A percentile compares a stretch with the other conserved stretches of the same genome.
Evolutionary conservation across 2,329 filamentous ascomycete genomes (phyloP).

Genomic region (Trichoderma koningiopsis): DNA sequence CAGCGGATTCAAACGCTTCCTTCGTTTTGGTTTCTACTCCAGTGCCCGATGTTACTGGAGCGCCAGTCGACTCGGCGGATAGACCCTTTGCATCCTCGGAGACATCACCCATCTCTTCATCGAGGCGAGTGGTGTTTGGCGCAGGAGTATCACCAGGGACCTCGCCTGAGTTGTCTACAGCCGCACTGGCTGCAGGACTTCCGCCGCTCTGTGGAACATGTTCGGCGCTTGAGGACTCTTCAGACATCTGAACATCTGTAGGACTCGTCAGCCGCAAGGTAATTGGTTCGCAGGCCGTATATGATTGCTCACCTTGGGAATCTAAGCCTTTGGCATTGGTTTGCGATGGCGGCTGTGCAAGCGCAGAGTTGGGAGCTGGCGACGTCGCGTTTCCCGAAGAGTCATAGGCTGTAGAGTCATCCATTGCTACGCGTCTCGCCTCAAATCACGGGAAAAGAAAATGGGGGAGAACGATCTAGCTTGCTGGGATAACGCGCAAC

Average conservation of each 20-base stretch:
- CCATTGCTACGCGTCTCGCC: slow-evolving; percentile 48
- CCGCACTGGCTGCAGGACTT: slow-evolving; percentile 56
- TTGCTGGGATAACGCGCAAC: slow-evolving; percentile 16
- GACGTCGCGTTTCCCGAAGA: slow-evolving; percentile 60
- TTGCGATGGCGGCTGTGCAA: slow-evolving; percentile 57
- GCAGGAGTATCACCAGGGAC: slow-evolving; percentile 60
- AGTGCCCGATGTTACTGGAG: slow-evolving; percentile 50
- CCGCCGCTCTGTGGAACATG: slow-evolving; percentile 64
- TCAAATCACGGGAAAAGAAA: not conserved
- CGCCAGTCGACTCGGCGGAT: slow-evolving; percentile 46
- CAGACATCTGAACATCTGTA: slow-evolving; percentile 66
- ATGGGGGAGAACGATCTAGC: not conserved
- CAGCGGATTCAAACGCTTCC: slow-evolving; percentile 78
- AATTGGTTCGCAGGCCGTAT: not conserved
- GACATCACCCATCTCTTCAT: slow-evolving; percentile 79
- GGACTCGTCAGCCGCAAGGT: not conserved
- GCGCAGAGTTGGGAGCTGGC: slow-evolving; percentile 57
- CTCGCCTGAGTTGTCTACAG: slow-evolving; percentile 67
- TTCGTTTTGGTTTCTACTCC: slow-evolving; percentile 70
- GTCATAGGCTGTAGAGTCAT: slow-evolving; percentile 59
- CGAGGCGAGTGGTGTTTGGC: slow-evolving; percentile 64
- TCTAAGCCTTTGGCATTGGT: slow-evolving; percentile 45
- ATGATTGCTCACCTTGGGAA: slow-evolving; percentile 48
- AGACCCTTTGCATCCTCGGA: slow-evolving; percentile 55
- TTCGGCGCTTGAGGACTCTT: slow-evolving; percentile 47